Conservation (phyloP, 1,284 basidiomycete genomes). For the Malassezia arunalokei region DNA sequence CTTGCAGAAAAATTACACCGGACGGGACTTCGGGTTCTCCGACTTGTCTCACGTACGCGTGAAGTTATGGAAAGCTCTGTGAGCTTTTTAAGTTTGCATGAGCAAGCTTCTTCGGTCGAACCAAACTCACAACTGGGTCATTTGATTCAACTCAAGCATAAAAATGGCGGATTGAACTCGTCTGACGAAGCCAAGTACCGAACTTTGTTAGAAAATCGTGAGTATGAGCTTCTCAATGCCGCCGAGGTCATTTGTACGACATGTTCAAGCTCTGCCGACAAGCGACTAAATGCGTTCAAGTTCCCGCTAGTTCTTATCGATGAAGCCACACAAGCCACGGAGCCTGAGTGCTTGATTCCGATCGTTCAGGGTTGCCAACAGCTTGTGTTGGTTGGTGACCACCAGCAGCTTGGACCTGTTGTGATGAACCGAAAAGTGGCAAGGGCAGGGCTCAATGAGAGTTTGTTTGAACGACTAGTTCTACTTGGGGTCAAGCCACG, state of each 20-base stretch:
- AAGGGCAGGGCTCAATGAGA: conserved; percentile 88
- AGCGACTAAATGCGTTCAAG: conserved; percentile 85
- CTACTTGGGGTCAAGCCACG: conserved; percentile 90
- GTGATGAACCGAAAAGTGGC: conserved; percentile 99
- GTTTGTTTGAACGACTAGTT: conserved; percentile 92
- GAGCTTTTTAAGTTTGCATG: conserved; percentile 83
- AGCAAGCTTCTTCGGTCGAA: conserved; percentile 82
- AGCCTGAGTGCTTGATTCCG: conserved; percentile 99
- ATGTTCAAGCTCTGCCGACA: conserved; percentile 94
- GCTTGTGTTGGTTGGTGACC: conserved; percentile 89
- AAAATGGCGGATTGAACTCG: conserved; percentile 89
- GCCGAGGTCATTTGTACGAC: conserved; percentile 99
- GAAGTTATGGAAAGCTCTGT: conserved; percentile 92
- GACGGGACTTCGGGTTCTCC: conserved; percentile 92
- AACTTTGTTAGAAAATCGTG: conserved; percentile 80
- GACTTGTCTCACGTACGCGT: conserved; percentile 90
- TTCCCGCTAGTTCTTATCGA: conserved; percentile 97
- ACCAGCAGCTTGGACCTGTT: conserved; percentile 91
- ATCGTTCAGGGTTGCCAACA: conserved; percentile 96
- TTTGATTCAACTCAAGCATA: conserved; percentile 89
- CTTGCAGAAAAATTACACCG: conserved; percentile 96
- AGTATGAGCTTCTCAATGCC: conserved; percentile 86
- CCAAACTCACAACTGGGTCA: conserved; percentile 58
- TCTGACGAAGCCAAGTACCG: conserved; percentile 97
- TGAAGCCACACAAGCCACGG: conserved; percentile 94